Evolutionary conservation across 331 rosid species (phyloP).

Genomic region (Saraca asoca): DNA sequence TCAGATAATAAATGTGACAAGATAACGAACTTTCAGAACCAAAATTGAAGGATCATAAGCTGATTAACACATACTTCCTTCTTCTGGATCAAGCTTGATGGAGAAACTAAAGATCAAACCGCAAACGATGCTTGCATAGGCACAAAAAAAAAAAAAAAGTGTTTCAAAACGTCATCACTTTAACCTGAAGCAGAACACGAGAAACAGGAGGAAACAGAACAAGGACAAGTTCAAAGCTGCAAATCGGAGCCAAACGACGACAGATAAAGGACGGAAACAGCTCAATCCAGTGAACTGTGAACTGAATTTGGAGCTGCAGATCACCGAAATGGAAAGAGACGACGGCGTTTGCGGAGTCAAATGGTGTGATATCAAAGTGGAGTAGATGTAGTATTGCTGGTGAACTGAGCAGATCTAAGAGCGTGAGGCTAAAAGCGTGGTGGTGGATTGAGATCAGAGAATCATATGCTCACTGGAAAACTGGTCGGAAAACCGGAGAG

Average conservation of each 20-base stretch:
- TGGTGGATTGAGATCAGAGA: slow-evolving; percentile 14
- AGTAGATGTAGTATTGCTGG: neutral
- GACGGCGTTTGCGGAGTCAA: neutral
- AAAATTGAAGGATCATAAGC: neutral
- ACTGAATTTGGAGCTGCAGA: neutral
- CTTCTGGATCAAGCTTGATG: neutral
- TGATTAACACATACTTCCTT: neutral
- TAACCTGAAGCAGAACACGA: neutral
- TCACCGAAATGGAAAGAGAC: neutral
- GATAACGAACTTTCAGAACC: neutral
- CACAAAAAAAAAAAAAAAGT: too few species aligned
- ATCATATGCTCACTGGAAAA: slow-evolving; percentile 9
- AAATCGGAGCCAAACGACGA: slow-evolving; percentile 12
- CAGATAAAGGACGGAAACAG: neutral
- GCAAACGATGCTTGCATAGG: neutral
- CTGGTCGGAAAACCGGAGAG: slow-evolving; percentile 27
- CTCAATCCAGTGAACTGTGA: neutral
- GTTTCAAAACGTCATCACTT: slow-evolving; percentile 7
- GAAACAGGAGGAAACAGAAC: neutral
- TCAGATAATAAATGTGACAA: too few species aligned
- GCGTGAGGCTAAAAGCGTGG: neutral
- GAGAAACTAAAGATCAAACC: slow-evolving; percentile 1
- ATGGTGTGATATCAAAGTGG: neutral
- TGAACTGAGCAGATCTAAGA: slow-evolving; percentile 45
- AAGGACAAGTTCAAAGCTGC: neutral